These are phyloP conservation scores for Coemansia biformis DNA, from an alignment of 192 early-diverging fungal genomes.

Conservation along the genomic window DNA sequence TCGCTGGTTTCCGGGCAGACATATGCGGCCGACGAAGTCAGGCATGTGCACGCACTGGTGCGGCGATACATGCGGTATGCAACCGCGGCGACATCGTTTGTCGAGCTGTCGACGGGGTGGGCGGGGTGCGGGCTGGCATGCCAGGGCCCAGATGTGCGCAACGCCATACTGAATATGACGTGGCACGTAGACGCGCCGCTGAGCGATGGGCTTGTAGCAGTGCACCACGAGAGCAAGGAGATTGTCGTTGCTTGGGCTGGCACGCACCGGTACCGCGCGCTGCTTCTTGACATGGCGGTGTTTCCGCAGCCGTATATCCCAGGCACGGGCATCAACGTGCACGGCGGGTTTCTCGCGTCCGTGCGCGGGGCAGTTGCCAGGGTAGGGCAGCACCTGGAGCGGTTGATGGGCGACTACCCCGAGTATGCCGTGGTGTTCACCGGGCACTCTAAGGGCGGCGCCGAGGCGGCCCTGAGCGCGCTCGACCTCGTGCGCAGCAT, in stretches of 20 bases:
- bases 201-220: slow-evolving; percentile 34
- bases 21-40: slow-evolving; percentile 25
- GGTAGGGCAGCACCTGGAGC: slow-evolving; percentile 10
- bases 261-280: slow-evolving; percentile 42
- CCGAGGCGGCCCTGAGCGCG: slow-evolving; percentile 36
- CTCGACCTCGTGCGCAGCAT: slow-evolving; percentile 29
- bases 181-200: slow-evolving; percentile 38
- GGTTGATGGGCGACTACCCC: slow-evolving; percentile 23
- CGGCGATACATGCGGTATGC: slow-evolving; percentile 49
- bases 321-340: slow-evolving; percentile 22
- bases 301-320: slow-evolving; percentile 24
- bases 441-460: slow-evolving; percentile 47
- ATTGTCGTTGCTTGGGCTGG: slow-evolving; percentile 43
- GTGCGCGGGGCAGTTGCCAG: slow-evolving; percentile 11
- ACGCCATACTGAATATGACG: slow-evolving; percentile 35
- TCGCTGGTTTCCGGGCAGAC: slow-evolving; percentile 24
- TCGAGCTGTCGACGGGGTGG: slow-evolving; percentile 34
- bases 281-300: slow-evolving; percentile 37
- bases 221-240: slow-evolving; percentile 24
- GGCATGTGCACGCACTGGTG: slow-evolving; percentile 20
- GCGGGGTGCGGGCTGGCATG: slow-evolving; percentile 36
- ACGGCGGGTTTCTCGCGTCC: slow-evolving; percentile 32
- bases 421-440: slow-evolving; percentile 37
- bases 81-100: slow-evolving; percentile 43
- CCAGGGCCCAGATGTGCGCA: slow-evolving; percentile 32